phyloP scores from a whole-genome alignment of 2,329 filamentous ascomycete species.

The Fusarium sarcochroum region DNA sequence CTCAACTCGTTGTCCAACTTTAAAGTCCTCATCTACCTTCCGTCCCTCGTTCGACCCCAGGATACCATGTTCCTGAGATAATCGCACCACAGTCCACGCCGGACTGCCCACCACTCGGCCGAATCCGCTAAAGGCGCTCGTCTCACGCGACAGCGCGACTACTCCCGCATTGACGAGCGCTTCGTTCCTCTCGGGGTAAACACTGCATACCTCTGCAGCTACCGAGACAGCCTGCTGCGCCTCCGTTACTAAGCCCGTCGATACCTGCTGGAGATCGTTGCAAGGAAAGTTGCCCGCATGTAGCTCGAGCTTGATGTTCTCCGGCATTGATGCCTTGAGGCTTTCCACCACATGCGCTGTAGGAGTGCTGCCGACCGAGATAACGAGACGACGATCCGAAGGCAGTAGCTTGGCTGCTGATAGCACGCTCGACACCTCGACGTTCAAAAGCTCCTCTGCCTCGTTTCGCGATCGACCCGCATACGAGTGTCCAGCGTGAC shows the following conservation, averaged over 20 bases:
- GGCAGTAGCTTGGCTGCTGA: conserved; percentile 50
- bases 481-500: conserved; percentile 57
- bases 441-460: conserved; percentile 49
- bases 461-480: conserved; percentile 49
- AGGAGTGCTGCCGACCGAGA: conserved; percentile 55
- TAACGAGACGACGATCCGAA: conserved; percentile 45
- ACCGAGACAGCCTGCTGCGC: conserved; percentile 52
- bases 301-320: conserved; percentile 54
- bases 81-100: conserved; percentile 52
- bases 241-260: conserved; percentile 51
- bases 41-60: conserved; percentile 45
- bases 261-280: conserved; percentile 58
- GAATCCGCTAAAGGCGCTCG: conserved; percentile 50
- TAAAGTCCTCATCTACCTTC: conserved; percentile 48
- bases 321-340: conserved; percentile 49
- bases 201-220: conserved; percentile 54
- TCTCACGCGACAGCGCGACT: conserved; percentile 54
- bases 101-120: conserved; percentile 49
- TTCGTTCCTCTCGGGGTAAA: conserved; percentile 57
- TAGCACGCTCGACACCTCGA: conserved; percentile 52
- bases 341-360: conserved; percentile 54
- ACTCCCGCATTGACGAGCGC: conserved; percentile 56
- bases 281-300: conserved; percentile 57
- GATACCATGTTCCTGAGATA: conserved; percentile 58
- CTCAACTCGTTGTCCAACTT: conserved; percentile 53